Percentiles rank a stretch among this genome's conserved stretches.
Evolutionary conservation across 306 rosid species (phyloP).

Genomic region (Glycine latifolia): DNA sequence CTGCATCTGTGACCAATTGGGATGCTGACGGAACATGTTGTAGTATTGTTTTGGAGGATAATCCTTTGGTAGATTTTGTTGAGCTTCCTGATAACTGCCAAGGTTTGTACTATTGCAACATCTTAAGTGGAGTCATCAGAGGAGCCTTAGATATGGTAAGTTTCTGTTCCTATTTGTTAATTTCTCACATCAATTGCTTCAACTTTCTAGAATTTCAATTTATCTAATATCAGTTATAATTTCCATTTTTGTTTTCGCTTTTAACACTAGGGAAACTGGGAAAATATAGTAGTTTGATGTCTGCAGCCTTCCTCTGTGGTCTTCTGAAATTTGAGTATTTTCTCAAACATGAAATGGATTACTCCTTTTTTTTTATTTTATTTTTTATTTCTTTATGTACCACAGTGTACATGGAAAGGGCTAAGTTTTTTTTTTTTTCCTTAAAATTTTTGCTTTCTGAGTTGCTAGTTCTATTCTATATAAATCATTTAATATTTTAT

Average conservation of each 20-base stretch:
- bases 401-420: background rate
- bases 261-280: constrained; percentile 30
- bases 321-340: constrained; percentile 22
- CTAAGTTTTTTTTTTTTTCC: background rate
- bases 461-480: background rate
- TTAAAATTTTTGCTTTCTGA: background rate
- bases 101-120: constrained; percentile 94
- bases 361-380: background rate
- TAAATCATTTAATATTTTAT: constrained; percentile 14
- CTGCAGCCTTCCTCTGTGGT: background rate
- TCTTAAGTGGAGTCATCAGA: constrained; percentile 91
- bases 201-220: background rate
- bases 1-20: constrained; percentile 93
- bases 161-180: constrained; percentile 31
- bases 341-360: constrained; percentile 31
- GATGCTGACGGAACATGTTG: constrained; percentile 96
- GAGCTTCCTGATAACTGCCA: constrained; percentile 97
- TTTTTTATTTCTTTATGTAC: too few species aligned
- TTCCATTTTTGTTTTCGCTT: constrained; percentile 8
- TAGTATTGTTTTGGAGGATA: constrained; percentile 92
- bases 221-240: background rate
- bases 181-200: constrained; percentile 1
- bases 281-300: background rate
- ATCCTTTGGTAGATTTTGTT: constrained; percentile 96
- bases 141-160: constrained; percentile 99